Evolutionary conservation across 306 rosid species (phyloP).

Genomic region (Cajanus cajan): DNA sequence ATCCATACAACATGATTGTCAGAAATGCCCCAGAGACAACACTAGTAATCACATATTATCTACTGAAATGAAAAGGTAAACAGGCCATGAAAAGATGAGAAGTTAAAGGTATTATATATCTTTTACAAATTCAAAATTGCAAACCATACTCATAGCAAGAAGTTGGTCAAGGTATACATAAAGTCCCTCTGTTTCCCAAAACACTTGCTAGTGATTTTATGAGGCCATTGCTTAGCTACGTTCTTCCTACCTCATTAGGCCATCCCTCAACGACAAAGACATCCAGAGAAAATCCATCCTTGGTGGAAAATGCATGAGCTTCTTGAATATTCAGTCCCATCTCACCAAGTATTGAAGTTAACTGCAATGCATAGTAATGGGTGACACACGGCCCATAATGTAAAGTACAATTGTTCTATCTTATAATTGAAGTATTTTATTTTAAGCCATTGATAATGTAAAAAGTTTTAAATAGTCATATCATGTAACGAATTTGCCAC

Average conservation of each 20-base stretch:
- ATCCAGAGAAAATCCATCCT: conserved; percentile 95
- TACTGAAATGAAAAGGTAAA: conserved; percentile 19
- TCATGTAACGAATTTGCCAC: conserved; percentile 7
- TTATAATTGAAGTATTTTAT: background rate
- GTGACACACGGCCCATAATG: conserved; percentile 26
- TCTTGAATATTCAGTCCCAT: conserved; percentile 96
- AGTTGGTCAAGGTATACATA: background rate
- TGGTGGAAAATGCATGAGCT: conserved; percentile 98
- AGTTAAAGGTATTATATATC: background rate
- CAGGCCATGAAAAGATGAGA: conserved; percentile 6
- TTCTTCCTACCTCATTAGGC: conserved; percentile 73
- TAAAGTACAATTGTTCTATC: conserved; percentile 15
- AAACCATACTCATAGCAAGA: conserved; percentile 14
- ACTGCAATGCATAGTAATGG: conserved; percentile 54
- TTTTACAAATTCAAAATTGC: conserved; percentile 12
- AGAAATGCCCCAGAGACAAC: too few species aligned
- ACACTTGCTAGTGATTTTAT: conserved; percentile 2
- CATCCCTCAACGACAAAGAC: conserved; percentile 97
- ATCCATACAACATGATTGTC: too few species aligned
- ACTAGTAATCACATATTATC: conserved; percentile 17
- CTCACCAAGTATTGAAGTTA: conserved; percentile 86
- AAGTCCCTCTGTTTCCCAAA: conserved; percentile 24
- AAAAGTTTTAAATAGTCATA: background rate
- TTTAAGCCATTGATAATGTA: background rate
- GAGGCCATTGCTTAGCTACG: conserved; percentile 26